These are phyloP conservation scores for Jatropha podagrica DNA, from an alignment of 441 rosid genomes.

Conservation along the genomic window DNA sequence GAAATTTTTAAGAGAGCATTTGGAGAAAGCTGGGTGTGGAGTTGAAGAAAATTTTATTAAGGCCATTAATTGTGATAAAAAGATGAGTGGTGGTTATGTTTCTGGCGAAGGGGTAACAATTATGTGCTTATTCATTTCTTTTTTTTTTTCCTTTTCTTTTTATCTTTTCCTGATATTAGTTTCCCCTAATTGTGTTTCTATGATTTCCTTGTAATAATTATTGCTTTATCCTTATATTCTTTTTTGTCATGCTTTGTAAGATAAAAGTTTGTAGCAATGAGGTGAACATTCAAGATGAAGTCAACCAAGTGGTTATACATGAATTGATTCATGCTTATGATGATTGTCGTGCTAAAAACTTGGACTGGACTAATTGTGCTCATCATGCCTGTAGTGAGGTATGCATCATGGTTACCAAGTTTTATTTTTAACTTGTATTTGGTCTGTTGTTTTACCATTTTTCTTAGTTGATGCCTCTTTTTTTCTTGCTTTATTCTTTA, in stretches of 20 bases:
- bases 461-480: not conserved
- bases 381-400: conserved; percentile 99
- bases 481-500: not conserved
- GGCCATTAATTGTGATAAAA: conserved; percentile 56
- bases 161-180: not conserved
- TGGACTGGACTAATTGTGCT: conserved; percentile 89
- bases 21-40: conserved; percentile 84
- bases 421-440: conserved; percentile 3
- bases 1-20: conserved; percentile 74
- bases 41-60: conserved; percentile 69
- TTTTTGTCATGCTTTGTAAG: conserved; percentile 31
- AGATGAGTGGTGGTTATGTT: conserved; percentile 61
- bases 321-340: conserved; percentile 91
- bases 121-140: not conserved
- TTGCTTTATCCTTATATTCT: not conserved
- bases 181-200: not conserved
- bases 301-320: conserved; percentile 82
- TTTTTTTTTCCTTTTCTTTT: conserved; percentile 6
- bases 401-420: not conserved
- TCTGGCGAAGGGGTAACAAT: conserved; percentile 66
- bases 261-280: conserved; percentile 79
- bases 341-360: conserved; percentile 80
- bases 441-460: not conserved
- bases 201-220: not conserved
- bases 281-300: conserved; percentile 70